These are phyloP conservation scores for Calycina herbarum DNA, from an alignment of 2,329 filamentous ascomycete species.

Conservation along the genomic window DNA sequence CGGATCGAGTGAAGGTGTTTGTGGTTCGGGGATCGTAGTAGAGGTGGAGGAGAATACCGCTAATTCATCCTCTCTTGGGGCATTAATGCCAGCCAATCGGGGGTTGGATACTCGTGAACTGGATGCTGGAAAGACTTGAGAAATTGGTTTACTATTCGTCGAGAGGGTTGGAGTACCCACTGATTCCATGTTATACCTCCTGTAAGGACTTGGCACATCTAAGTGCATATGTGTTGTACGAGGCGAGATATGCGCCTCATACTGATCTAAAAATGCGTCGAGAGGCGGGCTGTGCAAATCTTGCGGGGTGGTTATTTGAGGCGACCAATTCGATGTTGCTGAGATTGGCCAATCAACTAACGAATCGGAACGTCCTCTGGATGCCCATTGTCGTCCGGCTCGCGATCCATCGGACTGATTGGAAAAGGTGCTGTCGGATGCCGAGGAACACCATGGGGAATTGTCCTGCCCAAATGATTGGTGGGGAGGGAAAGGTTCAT, in stretches of 20 bases:
- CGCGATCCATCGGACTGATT: constrained; percentile 35
- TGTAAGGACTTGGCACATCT: constrained; percentile 31
- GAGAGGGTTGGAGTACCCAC: constrained; percentile 38
- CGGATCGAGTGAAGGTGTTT: constrained; percentile 26
- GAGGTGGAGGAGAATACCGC: constrained; percentile 16
- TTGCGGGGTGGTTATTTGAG: constrained; percentile 29
- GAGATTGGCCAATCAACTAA: constrained; percentile 32
- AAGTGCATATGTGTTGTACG: constrained; percentile 29
- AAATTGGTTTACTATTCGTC: constrained; percentile 34
- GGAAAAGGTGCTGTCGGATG: constrained; percentile 36
- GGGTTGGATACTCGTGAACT: constrained; percentile 31
- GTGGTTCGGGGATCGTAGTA: constrained; percentile 17
- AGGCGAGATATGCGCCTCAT: constrained; percentile 31
- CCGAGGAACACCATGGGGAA: constrained; percentile 36
- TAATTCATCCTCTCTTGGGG: constrained; percentile 28
- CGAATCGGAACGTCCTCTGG: constrained; percentile 31
- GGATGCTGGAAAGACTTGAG: constrained; percentile 36
- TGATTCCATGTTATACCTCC: constrained; percentile 36
- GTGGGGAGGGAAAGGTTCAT: constrained; percentile 32
- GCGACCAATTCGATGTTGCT: constrained; percentile 26
- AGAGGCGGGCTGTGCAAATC: constrained; percentile 31
- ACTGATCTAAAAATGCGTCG: constrained; percentile 28
- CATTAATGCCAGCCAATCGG: constrained; percentile 30
- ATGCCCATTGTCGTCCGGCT: constrained; percentile 22
- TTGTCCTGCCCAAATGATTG: constrained; percentile 33